Evolutionary conservation across 75 land plant genomes (phyloP).

Genomic region (Pinus albicaulis): DNA sequence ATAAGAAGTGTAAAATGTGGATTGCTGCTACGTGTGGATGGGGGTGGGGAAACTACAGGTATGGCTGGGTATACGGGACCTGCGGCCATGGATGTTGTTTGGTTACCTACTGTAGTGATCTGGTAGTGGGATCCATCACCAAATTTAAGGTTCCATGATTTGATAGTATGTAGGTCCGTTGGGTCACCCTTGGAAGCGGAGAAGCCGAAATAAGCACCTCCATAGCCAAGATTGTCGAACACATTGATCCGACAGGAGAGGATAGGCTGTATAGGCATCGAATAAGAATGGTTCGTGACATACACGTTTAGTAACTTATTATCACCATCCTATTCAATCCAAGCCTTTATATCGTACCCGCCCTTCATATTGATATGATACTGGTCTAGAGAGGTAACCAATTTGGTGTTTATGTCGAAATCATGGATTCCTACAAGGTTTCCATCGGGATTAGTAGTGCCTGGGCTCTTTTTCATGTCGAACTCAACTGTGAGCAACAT

Average conservation of each 20-base stretch:
- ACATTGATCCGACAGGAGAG: conserved; percentile 5
- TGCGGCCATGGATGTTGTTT: no score
- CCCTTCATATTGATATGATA: conserved; percentile 8
- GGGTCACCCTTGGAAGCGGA: conserved; percentile 26
- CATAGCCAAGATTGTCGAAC: neutral
- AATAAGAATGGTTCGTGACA: neutral
- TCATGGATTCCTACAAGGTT: conserved; percentile 35
- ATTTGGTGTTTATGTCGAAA: conserved; percentile 12
- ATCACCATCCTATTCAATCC: conserved; percentile 28
- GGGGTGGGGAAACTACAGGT: no score
- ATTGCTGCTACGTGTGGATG: no score
- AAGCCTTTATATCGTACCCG: conserved; percentile 10
- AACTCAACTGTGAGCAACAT: no score
- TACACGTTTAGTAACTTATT: conserved; percentile 2
- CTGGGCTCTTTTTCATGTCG: conserved; percentile 3
- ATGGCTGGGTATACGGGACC: no score
- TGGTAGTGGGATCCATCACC: no score
- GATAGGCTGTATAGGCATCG: conserved; percentile 20
- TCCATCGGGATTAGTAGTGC: conserved; percentile 13
- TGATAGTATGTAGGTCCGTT: conserved; percentile 12
- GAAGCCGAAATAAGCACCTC: conserved; percentile 28
- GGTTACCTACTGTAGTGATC: no score
- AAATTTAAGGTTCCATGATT: conserved; percentile 17
- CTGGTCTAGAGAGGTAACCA: conserved; percentile 8
- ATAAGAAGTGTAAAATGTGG: no score